Conservation (phyloP, 805 yeast species). For the Wickerhamomyces chambardii region DNA sequence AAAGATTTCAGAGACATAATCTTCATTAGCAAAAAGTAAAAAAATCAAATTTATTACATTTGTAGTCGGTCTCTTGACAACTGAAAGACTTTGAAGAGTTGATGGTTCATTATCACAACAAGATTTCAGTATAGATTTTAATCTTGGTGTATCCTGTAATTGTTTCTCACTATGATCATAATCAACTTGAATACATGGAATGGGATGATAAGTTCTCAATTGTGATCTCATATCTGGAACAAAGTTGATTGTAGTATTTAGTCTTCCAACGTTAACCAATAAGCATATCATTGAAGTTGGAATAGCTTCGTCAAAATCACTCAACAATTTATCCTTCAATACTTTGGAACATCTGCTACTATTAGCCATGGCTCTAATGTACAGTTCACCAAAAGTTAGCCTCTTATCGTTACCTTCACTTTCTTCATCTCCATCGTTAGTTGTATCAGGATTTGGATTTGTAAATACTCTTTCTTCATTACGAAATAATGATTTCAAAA, state of each 20-base stretch:
- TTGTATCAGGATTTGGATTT: slow-evolving; percentile 46
- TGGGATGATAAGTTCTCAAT: slow-evolving; percentile 85
- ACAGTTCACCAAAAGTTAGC: slow-evolving; percentile 76
- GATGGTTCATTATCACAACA: slow-evolving; percentile 66
- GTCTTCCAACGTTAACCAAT: slow-evolving; percentile 83
- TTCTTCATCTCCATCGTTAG: slow-evolving; percentile 16
- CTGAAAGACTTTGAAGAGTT: slow-evolving; percentile 34
- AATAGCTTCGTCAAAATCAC: slow-evolving; percentile 52
- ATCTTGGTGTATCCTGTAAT: slow-evolving; percentile 89
- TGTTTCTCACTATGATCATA: slow-evolving; percentile 59
- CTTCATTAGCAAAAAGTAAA: slow-evolving; percentile 56
- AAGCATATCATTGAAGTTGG: slow-evolving; percentile 77
- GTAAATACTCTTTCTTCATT: slow-evolving; percentile 61
- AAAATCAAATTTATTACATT: slow-evolving; percentile 77
- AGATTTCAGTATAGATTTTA: slow-evolving; percentile 83
- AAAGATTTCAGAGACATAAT: slow-evolving; percentile 32
- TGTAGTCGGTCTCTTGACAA: slow-evolving; percentile 29
- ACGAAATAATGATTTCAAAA: slow-evolving; percentile 54
- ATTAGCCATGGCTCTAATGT: slow-evolving; percentile 72
- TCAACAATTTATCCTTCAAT: slow-evolving; percentile 64
- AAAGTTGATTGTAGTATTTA: slow-evolving; percentile 92
- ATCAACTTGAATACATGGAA: slow-evolving; percentile 78
- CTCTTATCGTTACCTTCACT: slow-evolving; percentile 27
- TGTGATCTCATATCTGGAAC: slow-evolving; percentile 95
- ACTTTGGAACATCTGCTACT: slow-evolving; percentile 79